Base-by-base conservation (phyloP, 148 eudicot genomes). In the Diospyros lotus region DNA sequence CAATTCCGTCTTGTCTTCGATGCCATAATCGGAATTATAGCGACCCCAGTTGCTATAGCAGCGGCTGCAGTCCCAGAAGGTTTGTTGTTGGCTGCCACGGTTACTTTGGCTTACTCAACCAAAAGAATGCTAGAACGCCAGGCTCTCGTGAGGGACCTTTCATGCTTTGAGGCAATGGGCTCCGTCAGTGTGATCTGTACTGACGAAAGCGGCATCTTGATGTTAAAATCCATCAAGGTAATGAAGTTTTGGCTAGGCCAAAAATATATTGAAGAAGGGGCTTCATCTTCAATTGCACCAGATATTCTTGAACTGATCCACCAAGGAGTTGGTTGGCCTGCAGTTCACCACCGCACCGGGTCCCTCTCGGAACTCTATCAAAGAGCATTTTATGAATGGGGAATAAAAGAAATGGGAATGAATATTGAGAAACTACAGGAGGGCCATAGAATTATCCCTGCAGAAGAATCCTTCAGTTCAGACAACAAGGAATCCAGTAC, bases 371-470 rank as follows among this genome's bases (percentile, higher is more conserved):
- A 69, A 4, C 5, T 69, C 9, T 53, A n/a, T 4, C 70, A 74
- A 5, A 68, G 62, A 46, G 74, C 80, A 9, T 66, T 76, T 9
- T 7, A 50, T 18, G 13, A 41, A 3, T 76, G 83, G 79, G 83
- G 51, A 9, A 55, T 65, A 4, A 2, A 3, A 10, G 66, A 80
- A 13, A 13, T 72, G 53, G 11, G 44, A 9, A 46, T 76, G 83
- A 43, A 71, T 14, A 55, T 76, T 3, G 79, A 72, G 2, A 55
- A 41, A 10, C 28, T 80, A 28, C 59, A 58, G 56, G 6, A 54
- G 0, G 58, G 58, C 11, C 76, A 8, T 76, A 18, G 41, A 1
- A 10, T 80, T 71, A 42, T 71, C 1, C 52, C 64, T 5, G 70
- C 66, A 12, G 68, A 80, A 58, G 28, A 28, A 28, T 17, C 61